Base-by-base conservation (phyloP, 1,139 yeast genomes). In the Hanseniaspora sp. region DNA sequence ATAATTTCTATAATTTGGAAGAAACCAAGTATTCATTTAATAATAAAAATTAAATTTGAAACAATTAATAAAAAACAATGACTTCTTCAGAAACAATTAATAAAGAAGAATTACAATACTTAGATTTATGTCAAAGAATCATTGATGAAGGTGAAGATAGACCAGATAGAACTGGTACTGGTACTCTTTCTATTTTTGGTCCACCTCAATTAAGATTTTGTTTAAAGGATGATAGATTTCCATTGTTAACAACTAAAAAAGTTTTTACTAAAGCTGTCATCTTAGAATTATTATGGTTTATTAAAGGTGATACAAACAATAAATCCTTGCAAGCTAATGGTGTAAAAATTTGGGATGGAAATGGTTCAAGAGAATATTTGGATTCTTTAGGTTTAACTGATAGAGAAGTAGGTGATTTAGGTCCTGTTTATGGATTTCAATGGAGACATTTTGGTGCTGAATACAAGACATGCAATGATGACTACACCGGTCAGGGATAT, bases 381-480 rank as follows among this genome's bases (percentile, higher is more conserved):
- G 97, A 92, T 66, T 76, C 79, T 11, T 71, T 88, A 43, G 98
- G 98, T 0, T 75, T 92, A 49, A 74, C 76, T 0, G 75, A 86
- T 57, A 80, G 96, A 64, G 75, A 92, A 58, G 96, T 81, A 63
- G 97, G 97, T 55, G 99, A 92, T 69, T 71, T 92, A 62, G 99
- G 99, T 0, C 98, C 99, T 1, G 96, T 92, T 3, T 92, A 92
- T 66, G 99, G 99, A 0, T 92, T 94, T 71, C 99, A 92, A 69
- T 92, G 99, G 99, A 80, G 99, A 64, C 98, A 94, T 68, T 92
- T 94, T 67, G 98, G 98, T 34, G 98, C 98, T 4, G 79, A 83
- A 60, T 92, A 92, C 67, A 73, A 65, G 43, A 88, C 86, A 56
- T 87, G 96, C 64, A 90, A 90, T 59, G 75, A 90, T 7, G 95